Base-by-base conservation (phyloP, 345 rosid species). In the Bruguiera parviflora region DNA sequence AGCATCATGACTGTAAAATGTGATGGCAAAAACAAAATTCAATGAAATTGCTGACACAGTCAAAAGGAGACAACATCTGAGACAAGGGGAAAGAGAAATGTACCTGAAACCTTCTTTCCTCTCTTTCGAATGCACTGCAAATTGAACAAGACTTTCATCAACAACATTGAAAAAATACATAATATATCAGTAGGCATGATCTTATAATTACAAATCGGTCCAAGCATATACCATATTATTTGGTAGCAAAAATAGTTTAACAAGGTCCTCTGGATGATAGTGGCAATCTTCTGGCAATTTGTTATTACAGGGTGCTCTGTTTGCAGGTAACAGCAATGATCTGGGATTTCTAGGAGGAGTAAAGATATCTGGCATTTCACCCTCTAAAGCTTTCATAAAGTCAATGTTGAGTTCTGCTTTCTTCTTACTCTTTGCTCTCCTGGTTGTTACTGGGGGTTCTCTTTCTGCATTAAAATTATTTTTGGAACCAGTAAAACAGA, bases 211-310 rank as follows among this genome's bases (percentile, higher is more conserved):
- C 39, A 31, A 61, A 59, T 53, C 39, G 20, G 64, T 57, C 22
- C 61, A 72, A 68, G 49, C 53, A 70, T 75, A 9, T 92, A 94
- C 99, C 97, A 83, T 82, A 51, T 80, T 75, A 70, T 88, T 81
- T 9, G 99, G 99, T 32, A 89, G 83, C 74, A 92, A 89, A 80
- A 95, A 95, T 60, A 95, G 79, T 77, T 92, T 95, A 66, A 90
- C 87, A 63, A 95, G 90, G 78, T 83, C 75, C 83, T 92, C 97
- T 39, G 97, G 99, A 77, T 89, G 97, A 77, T 88, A 95, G 79
- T 95, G 99, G 73, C 96, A 90, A 86, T 95, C 97, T 84, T 92
- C 97, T n/a, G 99, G 98, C 61, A 95, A 84, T 70, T 71, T 88
- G 57, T 88, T 85, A 60, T 74, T 86, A 73, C 85, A 77, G 57